Percentiles rank a stretch among this genome's conserved stretches.
Conservation (phyloP, 192 early-diverging fungal species). For the Mortierella antarctica region DNA sequence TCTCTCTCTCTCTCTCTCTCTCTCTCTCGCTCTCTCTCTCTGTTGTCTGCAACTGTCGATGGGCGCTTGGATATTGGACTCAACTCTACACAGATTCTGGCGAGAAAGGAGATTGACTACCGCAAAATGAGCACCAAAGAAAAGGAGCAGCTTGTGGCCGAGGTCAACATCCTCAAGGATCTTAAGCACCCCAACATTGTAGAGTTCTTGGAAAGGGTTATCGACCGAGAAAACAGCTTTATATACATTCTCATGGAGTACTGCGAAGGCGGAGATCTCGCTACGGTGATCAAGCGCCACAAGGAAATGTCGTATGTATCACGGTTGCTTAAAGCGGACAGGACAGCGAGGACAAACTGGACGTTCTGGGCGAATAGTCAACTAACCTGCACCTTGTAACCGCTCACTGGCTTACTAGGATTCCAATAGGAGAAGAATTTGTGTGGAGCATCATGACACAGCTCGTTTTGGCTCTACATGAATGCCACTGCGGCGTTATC, state of each 20-base stretch:
- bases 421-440: conserved; percentile 69
- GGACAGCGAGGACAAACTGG: background rate
- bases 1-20: background rate
- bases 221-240: conserved; percentile 71
- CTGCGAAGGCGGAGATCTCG: conserved; percentile 80
- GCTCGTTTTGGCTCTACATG: conserved; percentile 71
- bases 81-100: conserved; percentile 62
- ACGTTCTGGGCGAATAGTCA: background rate
- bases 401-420: conserved; percentile 27
- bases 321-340: background rate
- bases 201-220: conserved; percentile 74
- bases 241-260: conserved; percentile 88
- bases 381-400: background rate
- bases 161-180: conserved; percentile 80
- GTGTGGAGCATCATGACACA: conserved; percentile 77
- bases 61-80: background rate
- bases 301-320: conserved; percentile 61
- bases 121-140: conserved; percentile 79
- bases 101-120: conserved; percentile 85
- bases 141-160: conserved; percentile 77
- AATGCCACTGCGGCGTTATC: conserved; percentile 70
- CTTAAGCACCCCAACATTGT: conserved; percentile 80
- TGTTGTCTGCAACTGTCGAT: background rate
- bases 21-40: background rate
- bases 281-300: conserved; percentile 71